Conservation (phyloP, 108 stramenopile species). For the Cafeteria roenbergensis region DNA sequence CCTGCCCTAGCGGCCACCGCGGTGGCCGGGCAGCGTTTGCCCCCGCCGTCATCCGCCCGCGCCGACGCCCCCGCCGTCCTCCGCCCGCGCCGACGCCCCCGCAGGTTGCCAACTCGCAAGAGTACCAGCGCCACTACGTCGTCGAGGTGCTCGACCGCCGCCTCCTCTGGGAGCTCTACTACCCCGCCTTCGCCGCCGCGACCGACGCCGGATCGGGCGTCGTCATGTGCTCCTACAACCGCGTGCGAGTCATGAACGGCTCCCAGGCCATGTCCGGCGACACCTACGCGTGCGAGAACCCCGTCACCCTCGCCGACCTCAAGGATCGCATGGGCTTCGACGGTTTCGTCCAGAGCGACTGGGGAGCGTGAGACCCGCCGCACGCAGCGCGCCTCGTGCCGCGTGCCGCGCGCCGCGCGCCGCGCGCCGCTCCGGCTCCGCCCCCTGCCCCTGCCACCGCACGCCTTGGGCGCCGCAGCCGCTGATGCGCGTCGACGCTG, state of each 20-base stretch:
- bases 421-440: no score
- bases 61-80: no score
- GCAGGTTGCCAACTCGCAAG: slow-evolving; percentile 56
- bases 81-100: no score
- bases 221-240: slow-evolving; percentile 35
- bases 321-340: slow-evolving; percentile 45
- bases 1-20: no score
- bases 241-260: slow-evolving; percentile 12
- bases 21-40: no score
- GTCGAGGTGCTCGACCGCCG: slow-evolving; percentile 48
- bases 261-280: slow-evolving; percentile 50
- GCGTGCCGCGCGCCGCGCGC: no score
- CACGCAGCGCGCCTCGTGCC: no score
- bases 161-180: slow-evolving; percentile 52
- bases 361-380: no score
- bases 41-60: no score
- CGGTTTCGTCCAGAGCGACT: slow-evolving; percentile 56
- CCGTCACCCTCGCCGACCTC: slow-evolving; percentile 27
- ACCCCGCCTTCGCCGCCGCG: slow-evolving; percentile 36
- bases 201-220: slow-evolving; percentile 23
- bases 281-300: slow-evolving; percentile 46
- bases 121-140: slow-evolving; percentile 43
- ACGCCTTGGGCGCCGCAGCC: no score
- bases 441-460: no score
- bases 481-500: no score